phyloP scores from a whole-genome alignment of 257 asterid genomes.

The Solanum dulcamara region DNA sequence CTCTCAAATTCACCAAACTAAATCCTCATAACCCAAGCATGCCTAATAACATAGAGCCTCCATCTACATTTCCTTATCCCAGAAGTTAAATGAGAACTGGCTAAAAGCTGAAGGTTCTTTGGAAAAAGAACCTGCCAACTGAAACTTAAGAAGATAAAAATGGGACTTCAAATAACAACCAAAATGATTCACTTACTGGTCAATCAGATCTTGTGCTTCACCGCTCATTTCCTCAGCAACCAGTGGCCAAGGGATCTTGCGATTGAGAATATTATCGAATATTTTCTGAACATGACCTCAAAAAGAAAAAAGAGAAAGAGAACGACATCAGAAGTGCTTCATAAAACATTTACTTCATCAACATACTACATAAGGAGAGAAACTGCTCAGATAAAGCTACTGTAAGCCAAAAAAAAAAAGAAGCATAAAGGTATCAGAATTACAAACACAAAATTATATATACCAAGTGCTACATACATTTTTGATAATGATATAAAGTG shows the following conservation, averaged over 20 bases:
- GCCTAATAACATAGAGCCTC: background rate
- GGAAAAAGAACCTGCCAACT: background rate
- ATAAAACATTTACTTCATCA: background rate
- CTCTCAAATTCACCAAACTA: background rate
- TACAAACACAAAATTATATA: background rate
- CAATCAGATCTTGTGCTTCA: constrained; percentile 83
- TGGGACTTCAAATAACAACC: background rate
- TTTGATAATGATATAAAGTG: background rate
- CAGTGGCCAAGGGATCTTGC: constrained; percentile 91
- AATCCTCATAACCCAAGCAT: background rate
- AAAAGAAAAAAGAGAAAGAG: background rate
- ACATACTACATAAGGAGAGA: background rate
- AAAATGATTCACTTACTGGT: constrained; percentile 45
- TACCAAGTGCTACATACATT: background rate
- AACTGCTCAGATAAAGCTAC: background rate
- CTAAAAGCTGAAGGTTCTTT: background rate
- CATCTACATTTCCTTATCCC: background rate
- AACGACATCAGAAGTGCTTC: background rate
- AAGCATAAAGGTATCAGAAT: background rate
- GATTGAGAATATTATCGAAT: constrained; percentile 91
- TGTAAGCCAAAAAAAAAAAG: background rate
- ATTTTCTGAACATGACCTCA: constrained; percentile 46
- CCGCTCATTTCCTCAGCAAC: constrained; percentile 85
- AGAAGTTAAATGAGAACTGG: background rate
- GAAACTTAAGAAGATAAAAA: background rate